phyloP scores from a whole-genome alignment of 2,329 filamentous ascomycete species.

The Sporothrix protearum region DNA sequence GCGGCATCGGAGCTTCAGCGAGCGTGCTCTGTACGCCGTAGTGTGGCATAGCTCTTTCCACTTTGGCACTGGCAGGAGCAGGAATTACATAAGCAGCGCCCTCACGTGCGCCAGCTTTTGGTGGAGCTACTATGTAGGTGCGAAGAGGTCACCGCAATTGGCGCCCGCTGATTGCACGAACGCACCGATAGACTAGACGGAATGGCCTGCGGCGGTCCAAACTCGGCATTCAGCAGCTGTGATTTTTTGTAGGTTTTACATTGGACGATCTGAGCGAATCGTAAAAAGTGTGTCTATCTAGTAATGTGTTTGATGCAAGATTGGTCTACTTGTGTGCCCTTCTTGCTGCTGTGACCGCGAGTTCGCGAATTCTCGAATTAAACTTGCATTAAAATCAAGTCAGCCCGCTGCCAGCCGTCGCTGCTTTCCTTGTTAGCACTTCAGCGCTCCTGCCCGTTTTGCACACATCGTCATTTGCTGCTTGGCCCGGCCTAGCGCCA shows the following conservation, averaged over 20 bases:
- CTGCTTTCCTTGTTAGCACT: background rate
- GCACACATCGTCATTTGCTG: conserved; percentile 23
- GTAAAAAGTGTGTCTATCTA: background rate
- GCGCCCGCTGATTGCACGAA: conserved; percentile 22
- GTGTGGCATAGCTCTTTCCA: background rate
- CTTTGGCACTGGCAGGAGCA: background rate
- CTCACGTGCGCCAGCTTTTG: conserved; percentile 20
- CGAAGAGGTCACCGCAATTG: conserved; percentile 4
- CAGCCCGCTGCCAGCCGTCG: conserved; percentile 7
- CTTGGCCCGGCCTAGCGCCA: conserved; percentile 16
- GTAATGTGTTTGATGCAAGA: too few relatives aligned
- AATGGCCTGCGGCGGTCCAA: background rate
- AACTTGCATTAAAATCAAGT: background rate
- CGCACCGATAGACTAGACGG: background rate
- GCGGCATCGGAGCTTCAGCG: background rate
- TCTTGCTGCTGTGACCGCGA: background rate
- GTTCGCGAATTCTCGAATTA: background rate
- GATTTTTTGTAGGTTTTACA: background rate
- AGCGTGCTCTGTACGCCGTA: background rate
- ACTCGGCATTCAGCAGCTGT: background rate
- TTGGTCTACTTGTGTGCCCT: background rate
- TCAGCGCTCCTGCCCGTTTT: conserved; percentile 12
- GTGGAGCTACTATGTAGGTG: background rate
- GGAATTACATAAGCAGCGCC: conserved; percentile 11
- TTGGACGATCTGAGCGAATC: background rate